A percentile compares a stretch with the other conserved stretches of the same genome.
phyloP scores from a whole-genome alignment of 192 early-diverging fungal species.

The Coemansia sp. region DNA sequence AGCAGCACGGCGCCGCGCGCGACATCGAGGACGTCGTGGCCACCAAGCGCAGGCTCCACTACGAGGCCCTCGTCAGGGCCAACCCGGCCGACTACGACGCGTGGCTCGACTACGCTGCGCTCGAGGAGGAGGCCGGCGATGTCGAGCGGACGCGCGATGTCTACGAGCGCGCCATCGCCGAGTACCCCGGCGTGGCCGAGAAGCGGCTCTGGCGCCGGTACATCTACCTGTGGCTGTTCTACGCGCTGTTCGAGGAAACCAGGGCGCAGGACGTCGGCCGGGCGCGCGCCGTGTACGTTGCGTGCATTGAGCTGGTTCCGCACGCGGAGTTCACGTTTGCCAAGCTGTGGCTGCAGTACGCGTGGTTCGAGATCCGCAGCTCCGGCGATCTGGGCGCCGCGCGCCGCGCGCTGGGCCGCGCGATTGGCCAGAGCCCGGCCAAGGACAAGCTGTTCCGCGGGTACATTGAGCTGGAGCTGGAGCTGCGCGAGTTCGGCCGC shows the following conservation, averaged over 20 bases:
- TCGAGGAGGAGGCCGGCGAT: slow-evolving; percentile 78
- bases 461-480: slow-evolving; percentile 94
- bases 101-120: slow-evolving; percentile 95
- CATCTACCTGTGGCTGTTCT: slow-evolving; percentile 99
- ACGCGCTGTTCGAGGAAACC: slow-evolving; percentile 94
- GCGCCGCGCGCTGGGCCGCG: slow-evolving; percentile 79
- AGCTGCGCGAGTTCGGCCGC: slow-evolving; percentile 92
- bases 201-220: slow-evolving; percentile 97
- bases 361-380: slow-evolving; percentile 87
- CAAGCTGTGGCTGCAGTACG: slow-evolving; percentile 95
- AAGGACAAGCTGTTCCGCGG: slow-evolving; percentile 94
- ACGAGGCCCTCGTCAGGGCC: slow-evolving; percentile 71
- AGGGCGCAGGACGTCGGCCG: slow-evolving; percentile 78
- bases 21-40: slow-evolving; percentile 92
- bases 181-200: slow-evolving; percentile 80
- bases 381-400: slow-evolving; percentile 66
- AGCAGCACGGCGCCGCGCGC: slow-evolving; percentile 86
- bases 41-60: slow-evolving; percentile 84
- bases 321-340: slow-evolving; percentile 96
- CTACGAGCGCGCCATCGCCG: slow-evolving; percentile 93
- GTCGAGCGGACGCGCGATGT: slow-evolving; percentile 82
- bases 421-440: slow-evolving; percentile 79
- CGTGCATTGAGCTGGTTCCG: slow-evolving; percentile 83
- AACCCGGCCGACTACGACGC: slow-evolving; percentile 94
- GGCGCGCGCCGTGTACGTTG: slow-evolving; percentile 79